Conservation (phyloP, 306 rosid species). For the Ormosia emarginata region DNA sequence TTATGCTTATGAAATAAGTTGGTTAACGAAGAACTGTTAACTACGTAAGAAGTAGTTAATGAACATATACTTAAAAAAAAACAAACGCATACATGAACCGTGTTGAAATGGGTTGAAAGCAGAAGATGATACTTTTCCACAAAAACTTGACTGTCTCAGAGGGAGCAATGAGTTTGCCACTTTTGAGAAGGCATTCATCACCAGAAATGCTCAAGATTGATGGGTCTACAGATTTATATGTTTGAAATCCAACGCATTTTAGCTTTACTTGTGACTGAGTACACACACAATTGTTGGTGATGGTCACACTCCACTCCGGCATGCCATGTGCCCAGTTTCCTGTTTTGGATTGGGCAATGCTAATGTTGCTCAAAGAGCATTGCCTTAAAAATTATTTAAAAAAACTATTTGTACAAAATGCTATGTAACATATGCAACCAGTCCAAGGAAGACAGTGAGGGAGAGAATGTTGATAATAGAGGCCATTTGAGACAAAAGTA, state of each 20-base stretch:
- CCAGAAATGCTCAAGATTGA: not conserved
- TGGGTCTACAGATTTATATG: not conserved
- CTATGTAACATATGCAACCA: not conserved
- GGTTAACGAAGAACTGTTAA: too few species aligned
- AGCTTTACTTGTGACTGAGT: not conserved
- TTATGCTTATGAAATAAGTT: too few species aligned
- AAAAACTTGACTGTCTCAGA: not conserved
- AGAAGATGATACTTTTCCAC: too few species aligned
- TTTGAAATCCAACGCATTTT: not conserved
- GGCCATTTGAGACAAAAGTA: conserved; percentile 8
- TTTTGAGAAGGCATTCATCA: not conserved
- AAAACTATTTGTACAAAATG: not conserved
- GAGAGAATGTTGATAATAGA: conserved; percentile 8
- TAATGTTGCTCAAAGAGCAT: not conserved
- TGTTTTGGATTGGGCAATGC: not conserved
- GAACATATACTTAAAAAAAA: too few species aligned
- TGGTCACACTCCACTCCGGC: not conserved
- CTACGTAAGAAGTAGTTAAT: too few species aligned
- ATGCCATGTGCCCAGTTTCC: not conserved
- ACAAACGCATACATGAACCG: not conserved
- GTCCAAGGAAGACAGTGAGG: not conserved
- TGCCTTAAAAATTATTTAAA: not conserved
- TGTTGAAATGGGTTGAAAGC: too few species aligned
- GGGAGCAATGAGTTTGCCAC: not conserved
- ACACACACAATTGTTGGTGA: conserved; percentile 11